Evolutionary conservation across 2,329 filamentous ascomycete species (phyloP), one percentile per base, ranked within the genome.

Genomic region (Fusarium sp.): DNA sequence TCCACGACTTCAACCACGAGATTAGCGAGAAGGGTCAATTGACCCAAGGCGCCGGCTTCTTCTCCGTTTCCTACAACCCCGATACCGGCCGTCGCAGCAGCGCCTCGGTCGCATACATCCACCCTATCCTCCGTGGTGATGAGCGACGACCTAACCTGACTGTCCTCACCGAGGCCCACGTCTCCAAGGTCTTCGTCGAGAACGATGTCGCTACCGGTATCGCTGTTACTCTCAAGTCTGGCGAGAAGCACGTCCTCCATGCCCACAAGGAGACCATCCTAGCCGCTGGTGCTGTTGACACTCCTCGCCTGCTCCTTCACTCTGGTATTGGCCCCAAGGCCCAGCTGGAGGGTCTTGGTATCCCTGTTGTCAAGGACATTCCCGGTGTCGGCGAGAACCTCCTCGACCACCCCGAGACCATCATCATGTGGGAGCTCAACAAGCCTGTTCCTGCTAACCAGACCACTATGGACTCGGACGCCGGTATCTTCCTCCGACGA

Each of bases 381-480:
- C 87, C 88, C 14, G 89, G 88, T 59, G 89, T 91, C 12, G 89
- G 89, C 65, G 86, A 89, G 81, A 91, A 91, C 79, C 83, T 91
- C 33, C 84, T 88, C 73, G 89, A 91, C 76, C 89, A 91, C 78
- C 86, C 87, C 20, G 88, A 90, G 81, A 88, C 86, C 64, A 89
- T 89, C 78, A 88, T 90, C 79, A 88, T 89, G 81, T 90, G 93
- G 92, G 93, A 96, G 85, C 89, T 97, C 77, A 94, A 94, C 84
- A 90, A 89, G 80, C 92, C 92, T 33, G 93, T 87, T 2, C 93
- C 93, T 16, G 84, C 87, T 56, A 93, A 94, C 84, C 92, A 95
- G 85, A 96, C 94, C 58, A 96, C 93, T 79, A 96, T 96, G 93
- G 93, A 96, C 85, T 97, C 92, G 27, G 95, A 98, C 80, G 94